Base-by-base conservation (phyloP, 352 stramenopile genomes). In the Globisporangium cederbergense region DNA sequence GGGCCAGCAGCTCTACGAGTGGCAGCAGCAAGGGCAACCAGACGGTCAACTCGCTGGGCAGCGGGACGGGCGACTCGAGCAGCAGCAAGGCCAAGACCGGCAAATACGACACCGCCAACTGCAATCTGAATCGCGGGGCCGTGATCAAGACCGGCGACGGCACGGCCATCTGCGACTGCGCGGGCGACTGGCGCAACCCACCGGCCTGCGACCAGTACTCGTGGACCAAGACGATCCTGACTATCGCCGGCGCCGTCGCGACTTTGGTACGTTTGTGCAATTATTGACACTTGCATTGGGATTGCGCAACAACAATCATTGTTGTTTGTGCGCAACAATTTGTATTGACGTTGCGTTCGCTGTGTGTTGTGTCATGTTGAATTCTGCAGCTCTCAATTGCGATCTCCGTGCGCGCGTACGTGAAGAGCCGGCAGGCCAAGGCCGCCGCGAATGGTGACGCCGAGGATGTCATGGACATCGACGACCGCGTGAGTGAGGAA, bases 131-230 rank as follows among this genome's bases (percentile, higher is more conserved):
- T 59, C 77, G 83, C 42, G 83, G 78, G 0, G 78, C 66, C 20
- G 60, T 77, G 14, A 34, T 85, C 40, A 74, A 78, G 38, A 64
- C 58, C 4, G 67, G 79, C 2, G 68, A 87, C 28, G 77, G 72
- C 8, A 60, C 68, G 20, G 40, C 66, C 18, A 70, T 65, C 5
- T 90, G 81, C 36, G 78, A 85, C 36, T 90, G 81, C 60, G 77
- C 81, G 13, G 81, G 75, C 22, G 81, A 88, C 68, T 90, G 81
- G 81, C 73, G 71, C 28, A 75, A 80, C 32, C 81, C 81, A 22
- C 81, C 81, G 1, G 68, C 71, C 32, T 89, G 80, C 54, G 72
- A 81, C 49, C 56, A 65, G 43, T 83, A 73, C 67, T 76, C 80
- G 5, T 66, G 78, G 32, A 88, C 78, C 67, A 88, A 88, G 65